phyloP scores from a whole-genome alignment of 2,329 filamentous ascomycete genomes.

The Pseudonectria buxi region DNA sequence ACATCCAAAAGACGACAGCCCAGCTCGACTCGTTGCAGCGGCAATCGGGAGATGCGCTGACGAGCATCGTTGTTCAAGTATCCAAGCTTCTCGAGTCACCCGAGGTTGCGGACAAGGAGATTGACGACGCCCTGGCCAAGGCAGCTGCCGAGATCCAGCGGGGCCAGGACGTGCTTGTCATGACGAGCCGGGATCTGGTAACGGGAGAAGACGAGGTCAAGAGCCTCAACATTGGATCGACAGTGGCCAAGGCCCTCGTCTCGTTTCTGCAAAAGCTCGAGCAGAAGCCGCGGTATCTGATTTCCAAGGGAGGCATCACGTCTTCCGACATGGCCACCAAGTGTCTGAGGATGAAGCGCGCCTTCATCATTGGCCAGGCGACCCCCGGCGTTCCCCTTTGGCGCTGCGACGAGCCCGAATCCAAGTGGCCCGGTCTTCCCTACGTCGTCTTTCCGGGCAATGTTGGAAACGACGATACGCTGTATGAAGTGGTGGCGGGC shows the following conservation, averaged over 20 bases:
- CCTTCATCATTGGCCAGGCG: constrained; percentile 49
- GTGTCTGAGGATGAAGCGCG: constrained; percentile 45
- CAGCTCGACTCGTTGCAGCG: constrained; percentile 40
- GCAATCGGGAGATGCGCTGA: constrained; percentile 33
- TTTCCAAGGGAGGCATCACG: constrained; percentile 55
- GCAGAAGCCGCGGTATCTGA: constrained; percentile 46
- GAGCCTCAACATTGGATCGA: constrained; percentile 47
- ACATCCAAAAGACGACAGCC: constrained; percentile 53
- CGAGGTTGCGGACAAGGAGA: constrained; percentile 23
- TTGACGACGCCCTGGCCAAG: constrained; percentile 22
- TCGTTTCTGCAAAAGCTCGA: constrained; percentile 39
- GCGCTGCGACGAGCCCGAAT: constrained; percentile 47
- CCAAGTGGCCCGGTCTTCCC: constrained; percentile 43
- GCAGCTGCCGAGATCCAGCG: constrained; percentile 34
- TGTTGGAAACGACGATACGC: constrained; percentile 12
- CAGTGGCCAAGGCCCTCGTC: constrained; percentile 45
- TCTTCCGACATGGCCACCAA: constrained; percentile 53
- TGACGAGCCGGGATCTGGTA: constrained; percentile 51
- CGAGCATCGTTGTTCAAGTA: constrained; percentile 42
- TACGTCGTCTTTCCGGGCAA: constrained; percentile 29
- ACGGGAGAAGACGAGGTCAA: constrained; percentile 37
- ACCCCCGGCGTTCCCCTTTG: constrained; percentile 52
- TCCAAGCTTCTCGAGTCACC: constrained; percentile 37
- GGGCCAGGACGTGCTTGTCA: constrained; percentile 49
- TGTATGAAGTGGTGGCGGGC: constrained; percentile 10